Evolutionary conservation across 139 green algal species (phyloP).

Genomic region (Haematococcus lacustris): DNA sequence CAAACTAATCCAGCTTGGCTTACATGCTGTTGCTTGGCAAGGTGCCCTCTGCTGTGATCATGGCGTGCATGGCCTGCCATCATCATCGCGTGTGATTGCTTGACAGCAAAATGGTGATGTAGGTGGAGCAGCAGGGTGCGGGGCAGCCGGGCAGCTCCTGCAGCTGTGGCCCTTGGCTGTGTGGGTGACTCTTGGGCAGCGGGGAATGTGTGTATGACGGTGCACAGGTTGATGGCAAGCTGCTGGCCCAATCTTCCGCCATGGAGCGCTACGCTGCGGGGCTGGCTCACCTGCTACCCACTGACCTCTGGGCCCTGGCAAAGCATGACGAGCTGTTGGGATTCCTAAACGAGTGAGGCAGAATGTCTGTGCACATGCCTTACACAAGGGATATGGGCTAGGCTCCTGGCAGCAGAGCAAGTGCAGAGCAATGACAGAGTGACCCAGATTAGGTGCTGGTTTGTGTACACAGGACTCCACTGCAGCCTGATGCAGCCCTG

Average conservation of each 20-base stretch:
- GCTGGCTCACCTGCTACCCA: not conserved
- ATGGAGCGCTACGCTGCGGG: constrained; percentile 4
- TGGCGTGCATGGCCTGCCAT: no score
- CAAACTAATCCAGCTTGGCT: no score
- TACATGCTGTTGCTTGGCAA: no score
- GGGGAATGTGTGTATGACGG: no score
- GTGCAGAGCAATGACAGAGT: not conserved
- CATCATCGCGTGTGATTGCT: no score
- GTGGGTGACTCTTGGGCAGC: no score
- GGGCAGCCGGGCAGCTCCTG: no score
- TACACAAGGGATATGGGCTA: not conserved
- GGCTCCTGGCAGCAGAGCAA: not conserved
- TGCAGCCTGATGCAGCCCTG: not conserved
- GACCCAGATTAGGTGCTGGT: not conserved
- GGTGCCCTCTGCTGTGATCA: no score
- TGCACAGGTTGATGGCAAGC: constrained; percentile 6
- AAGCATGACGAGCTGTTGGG: constrained; percentile 1
- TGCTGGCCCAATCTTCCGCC: constrained; percentile 2
- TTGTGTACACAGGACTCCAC: not conserved
- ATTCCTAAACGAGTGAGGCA: not conserved
- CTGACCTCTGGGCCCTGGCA: not conserved
- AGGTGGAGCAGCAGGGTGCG: no score
- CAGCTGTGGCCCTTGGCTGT: no score
- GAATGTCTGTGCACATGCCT: not conserved
- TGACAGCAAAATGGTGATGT: no score